Conservation (phyloP, 352 stramenopile genomes). For the Phytophthora palmivora region DNA sequence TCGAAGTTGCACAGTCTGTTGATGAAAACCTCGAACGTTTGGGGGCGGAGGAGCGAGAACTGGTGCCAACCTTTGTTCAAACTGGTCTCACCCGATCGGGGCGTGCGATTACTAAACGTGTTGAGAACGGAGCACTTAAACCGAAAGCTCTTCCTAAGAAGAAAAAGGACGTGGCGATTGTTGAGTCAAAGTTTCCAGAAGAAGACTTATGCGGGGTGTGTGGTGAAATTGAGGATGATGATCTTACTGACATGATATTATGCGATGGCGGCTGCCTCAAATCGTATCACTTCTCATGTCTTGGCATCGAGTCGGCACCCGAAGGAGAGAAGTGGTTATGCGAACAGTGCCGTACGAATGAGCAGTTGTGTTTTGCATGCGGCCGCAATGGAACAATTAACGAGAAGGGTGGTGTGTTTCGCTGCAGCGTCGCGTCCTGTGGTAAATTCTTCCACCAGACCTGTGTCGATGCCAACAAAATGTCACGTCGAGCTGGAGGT, state of each 20-base stretch:
- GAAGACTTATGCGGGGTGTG: constrained; percentile 82
- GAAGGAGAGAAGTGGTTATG: constrained; percentile 91
- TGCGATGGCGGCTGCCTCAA: constrained; percentile 94
- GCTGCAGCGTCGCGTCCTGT: constrained; percentile 67
- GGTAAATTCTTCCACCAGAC: constrained; percentile 89
- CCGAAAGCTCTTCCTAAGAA: constrained; percentile 24
- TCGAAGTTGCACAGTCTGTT: constrained; percentile 1
- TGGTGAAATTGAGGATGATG: constrained; percentile 85
- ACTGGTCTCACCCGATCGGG: constrained; percentile 71
- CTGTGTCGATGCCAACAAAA: constrained; percentile 71
- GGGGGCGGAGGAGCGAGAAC: constrained; percentile 20
- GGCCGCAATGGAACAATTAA: constrained; percentile 88
- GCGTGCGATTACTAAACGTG: constrained; percentile 68
- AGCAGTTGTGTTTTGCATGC: constrained; percentile 92
- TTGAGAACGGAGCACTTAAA: constrained; percentile 45
- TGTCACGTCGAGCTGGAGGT: constrained; percentile 55
- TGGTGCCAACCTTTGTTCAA: constrained; percentile 59
- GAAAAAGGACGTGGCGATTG: constrained; percentile 32
- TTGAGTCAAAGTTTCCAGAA: constrained; percentile 64
- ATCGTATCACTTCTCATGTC: constrained; percentile 93
- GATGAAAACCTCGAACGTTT: constrained; percentile 14
- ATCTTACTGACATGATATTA: constrained; percentile 86
- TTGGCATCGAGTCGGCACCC: constrained; percentile 76
- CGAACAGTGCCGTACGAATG: constrained; percentile 88
- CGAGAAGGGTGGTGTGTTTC: constrained; percentile 85